These are phyloP conservation scores for Aureobasidium namibiae DNA, from an alignment of 2,329 filamentous ascomycete species.

Conservation along the genomic window DNA sequence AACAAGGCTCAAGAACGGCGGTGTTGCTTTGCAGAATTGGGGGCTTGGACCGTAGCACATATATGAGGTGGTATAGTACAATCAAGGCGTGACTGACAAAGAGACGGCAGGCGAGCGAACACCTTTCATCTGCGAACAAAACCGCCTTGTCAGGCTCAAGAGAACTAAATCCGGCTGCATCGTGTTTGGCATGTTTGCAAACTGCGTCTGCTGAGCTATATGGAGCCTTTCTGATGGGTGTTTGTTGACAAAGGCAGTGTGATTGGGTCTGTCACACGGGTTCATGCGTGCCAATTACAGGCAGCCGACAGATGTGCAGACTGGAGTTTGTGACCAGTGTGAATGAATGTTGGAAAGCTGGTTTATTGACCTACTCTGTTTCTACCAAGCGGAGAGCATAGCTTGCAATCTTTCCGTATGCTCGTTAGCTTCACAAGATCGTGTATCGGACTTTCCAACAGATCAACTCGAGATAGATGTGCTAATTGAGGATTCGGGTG, in stretches of 20 bases:
- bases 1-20: not conserved
- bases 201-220: not conserved
- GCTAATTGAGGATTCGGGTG: not conserved
- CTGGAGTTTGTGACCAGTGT: not conserved
- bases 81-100: not conserved
- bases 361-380: not conserved
- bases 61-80: not conserved
- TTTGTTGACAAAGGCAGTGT: not conserved
- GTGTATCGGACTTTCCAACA: not conserved
- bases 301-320: not conserved
- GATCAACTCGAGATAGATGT: not conserved
- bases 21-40: not conserved
- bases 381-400: not conserved
- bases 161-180: not conserved
- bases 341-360: not conserved
- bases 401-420: not conserved
- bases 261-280: slow-evolving; percentile 7
- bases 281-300: not conserved
- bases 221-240: not conserved
- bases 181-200: not conserved
- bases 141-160: not conserved
- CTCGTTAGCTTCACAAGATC: not conserved
- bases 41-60: not conserved
- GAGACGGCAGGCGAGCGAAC: not conserved
- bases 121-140: not conserved